phyloP scores from a whole-genome alignment of 2,329 filamentous ascomycete genomes.

The Aureobasidium vineae region DNA sequence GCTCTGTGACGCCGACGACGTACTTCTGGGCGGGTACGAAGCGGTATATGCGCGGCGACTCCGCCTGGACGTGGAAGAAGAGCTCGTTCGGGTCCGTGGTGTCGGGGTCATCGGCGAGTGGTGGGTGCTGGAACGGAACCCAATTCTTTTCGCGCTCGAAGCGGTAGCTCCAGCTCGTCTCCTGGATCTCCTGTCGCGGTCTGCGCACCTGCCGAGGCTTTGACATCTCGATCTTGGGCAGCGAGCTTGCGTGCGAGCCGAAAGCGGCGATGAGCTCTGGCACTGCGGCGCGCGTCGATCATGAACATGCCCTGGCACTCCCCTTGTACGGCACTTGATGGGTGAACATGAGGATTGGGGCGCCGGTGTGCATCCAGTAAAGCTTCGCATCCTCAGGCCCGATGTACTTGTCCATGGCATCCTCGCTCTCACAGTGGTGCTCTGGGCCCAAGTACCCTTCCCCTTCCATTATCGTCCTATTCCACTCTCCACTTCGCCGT shows the following conservation, averaged over 20 bases:
- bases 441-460: neutral
- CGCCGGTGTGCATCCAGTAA: neutral
- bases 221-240: neutral
- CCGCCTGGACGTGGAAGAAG: neutral
- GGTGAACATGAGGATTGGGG: neutral
- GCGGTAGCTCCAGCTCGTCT: neutral
- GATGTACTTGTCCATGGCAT: neutral
- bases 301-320: slow-evolving; percentile 1
- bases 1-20: neutral
- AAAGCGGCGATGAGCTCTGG: neutral
- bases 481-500: slow-evolving; percentile 1
- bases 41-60: neutral
- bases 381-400: neutral
- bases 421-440: neutral
- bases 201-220: neutral
- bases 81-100: neutral
- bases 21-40: neutral
- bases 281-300: neutral
- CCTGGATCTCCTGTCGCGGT: neutral
- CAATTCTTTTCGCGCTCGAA: neutral
- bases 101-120: neutral
- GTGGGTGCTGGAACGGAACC: neutral
- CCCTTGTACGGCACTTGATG: neutral
- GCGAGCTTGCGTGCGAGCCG: neutral
- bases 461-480: neutral